Evolutionary conservation across 129 eudicot species (phyloP).

Genomic region (Erigeron canadensis): DNA sequence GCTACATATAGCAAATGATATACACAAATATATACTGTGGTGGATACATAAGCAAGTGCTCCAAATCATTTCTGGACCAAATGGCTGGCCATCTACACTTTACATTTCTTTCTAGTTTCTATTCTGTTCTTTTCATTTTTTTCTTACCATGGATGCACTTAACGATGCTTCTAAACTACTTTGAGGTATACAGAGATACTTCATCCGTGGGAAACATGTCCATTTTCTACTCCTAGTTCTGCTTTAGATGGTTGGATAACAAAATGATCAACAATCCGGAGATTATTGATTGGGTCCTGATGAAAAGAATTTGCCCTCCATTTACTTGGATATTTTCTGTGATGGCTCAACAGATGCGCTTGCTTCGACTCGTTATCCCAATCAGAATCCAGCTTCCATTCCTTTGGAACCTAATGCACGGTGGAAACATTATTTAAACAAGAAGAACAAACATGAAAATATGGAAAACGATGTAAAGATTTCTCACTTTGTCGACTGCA

Average conservation of each 20-base stretch:
- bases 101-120: background rate
- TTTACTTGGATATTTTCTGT: conserved; percentile 72
- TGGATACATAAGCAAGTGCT: conserved; percentile 19
- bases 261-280: conserved; percentile 72
- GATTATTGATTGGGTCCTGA: conserved; percentile 77
- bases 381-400: conserved; percentile 87
- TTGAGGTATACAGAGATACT: background rate
- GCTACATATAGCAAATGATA: background rate
- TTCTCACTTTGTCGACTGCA: conserved; percentile 84
- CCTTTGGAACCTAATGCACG: conserved; percentile 73
- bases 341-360: conserved; percentile 50
- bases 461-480: background rate
- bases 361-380: conserved; percentile 72
- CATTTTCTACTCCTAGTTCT: conserved; percentile 33
- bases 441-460: background rate
- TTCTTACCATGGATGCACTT: conserved; percentile 4
- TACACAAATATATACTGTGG: conserved; percentile 12
- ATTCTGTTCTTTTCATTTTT: background rate
- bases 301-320: conserved; percentile 65
- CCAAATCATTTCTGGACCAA: conserved; percentile 11
- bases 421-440: background rate
- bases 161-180: conserved; percentile 7
- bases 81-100: conserved; percentile 9
- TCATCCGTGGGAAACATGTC: conserved; percentile 39
- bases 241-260: conserved; percentile 44